Conservation (phyloP, 306 rosid genomes). For the Trifolium dubium region DNA sequence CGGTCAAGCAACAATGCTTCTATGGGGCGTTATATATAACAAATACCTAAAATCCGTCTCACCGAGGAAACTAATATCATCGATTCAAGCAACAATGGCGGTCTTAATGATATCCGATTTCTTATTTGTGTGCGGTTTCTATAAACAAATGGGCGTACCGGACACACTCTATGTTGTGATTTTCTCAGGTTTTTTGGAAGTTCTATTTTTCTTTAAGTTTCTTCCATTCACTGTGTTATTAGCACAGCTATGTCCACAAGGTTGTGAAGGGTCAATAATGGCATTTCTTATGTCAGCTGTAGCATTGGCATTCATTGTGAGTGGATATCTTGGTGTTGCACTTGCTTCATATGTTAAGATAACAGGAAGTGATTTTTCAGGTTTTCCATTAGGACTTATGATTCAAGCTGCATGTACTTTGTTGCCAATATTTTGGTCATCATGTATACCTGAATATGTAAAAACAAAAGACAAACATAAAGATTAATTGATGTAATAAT, state of each 20-base stretch:
- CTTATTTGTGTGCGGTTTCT: constrained; percentile 76
- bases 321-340: constrained; percentile 89
- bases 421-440: constrained; percentile 78
- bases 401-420: constrained; percentile 76
- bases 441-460: constrained; percentile 65
- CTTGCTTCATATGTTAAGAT: constrained; percentile 70
- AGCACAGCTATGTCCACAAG: constrained; percentile 78
- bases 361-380: constrained; percentile 72
- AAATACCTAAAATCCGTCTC: constrained; percentile 63
- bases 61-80: constrained; percentile 70
- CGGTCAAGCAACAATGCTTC: constrained; percentile 87
- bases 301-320: constrained; percentile 74
- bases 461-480: constrained; percentile 48
- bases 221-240: constrained; percentile 79
- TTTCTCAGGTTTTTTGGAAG: constrained; percentile 81
- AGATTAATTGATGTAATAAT: constrained; percentile 34
- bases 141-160: constrained; percentile 68
- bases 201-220: constrained; percentile 75
- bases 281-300: constrained; percentile 84
- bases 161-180: constrained; percentile 71
- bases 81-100: constrained; percentile 71
- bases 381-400: constrained; percentile 67
- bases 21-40: constrained; percentile 76
- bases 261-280: constrained; percentile 95
- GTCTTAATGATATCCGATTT: constrained; percentile 79